Conservation (phyloP, 208 protist species). For the Leishmania lainsoni region DNA sequence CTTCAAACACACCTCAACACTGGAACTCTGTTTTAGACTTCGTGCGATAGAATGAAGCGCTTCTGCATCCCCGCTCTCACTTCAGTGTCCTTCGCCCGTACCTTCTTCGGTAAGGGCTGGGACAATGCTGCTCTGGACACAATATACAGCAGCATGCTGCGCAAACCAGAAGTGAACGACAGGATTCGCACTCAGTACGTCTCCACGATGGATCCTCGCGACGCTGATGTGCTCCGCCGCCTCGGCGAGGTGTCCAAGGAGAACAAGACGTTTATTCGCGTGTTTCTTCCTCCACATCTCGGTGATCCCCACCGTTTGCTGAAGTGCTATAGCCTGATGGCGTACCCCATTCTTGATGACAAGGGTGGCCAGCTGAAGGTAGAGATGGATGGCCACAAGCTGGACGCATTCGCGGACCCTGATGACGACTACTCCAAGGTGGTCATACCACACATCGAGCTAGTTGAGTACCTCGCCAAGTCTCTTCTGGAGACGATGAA, state of each 20-base stretch:
- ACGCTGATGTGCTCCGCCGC: constrained; percentile 80
- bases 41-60: constrained; percentile 68
- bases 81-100: constrained; percentile 49
- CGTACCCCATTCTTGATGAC: constrained; percentile 91
- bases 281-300: constrained; percentile 86
- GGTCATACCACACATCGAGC: constrained; percentile 87
- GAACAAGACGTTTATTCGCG: constrained; percentile 87
- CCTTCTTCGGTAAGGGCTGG: constrained; percentile 92
- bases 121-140: constrained; percentile 89
- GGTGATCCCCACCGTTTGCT: constrained; percentile 89
- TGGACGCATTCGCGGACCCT: constrained; percentile 87
- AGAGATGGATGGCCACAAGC: constrained; percentile 82
- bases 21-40: constrained; percentile 7
- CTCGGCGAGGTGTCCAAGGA: constrained; percentile 83
- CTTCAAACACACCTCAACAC: background rate
- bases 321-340: constrained; percentile 90
- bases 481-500: constrained; percentile 88
- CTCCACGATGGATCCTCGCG: constrained; percentile 87
- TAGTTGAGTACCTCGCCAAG: constrained; percentile 87
- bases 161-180: constrained; percentile 89
- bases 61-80: constrained; percentile 62
- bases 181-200: constrained; percentile 79
- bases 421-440: constrained; percentile 93
- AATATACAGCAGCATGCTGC: constrained; percentile 85
- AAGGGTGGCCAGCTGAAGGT: constrained; percentile 88